Evolutionary conservation across 768 basidiomycete genomes (phyloP), one percentile per base, ranked within the genome.

Genomic region (Rhodotorula toruloides): DNA sequence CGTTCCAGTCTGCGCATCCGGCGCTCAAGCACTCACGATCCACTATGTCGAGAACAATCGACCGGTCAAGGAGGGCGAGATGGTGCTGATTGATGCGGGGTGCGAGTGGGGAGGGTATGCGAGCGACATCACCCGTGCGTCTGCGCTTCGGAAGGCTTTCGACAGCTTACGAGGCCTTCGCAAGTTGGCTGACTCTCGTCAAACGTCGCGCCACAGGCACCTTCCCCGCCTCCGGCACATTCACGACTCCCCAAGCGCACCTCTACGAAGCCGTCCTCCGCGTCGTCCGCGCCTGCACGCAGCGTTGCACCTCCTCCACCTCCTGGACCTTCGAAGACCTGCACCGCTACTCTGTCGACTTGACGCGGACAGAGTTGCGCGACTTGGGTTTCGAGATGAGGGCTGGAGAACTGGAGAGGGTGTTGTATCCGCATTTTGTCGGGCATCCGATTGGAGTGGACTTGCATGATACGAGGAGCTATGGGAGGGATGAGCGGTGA

Each of bases 1-100:
- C 76, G 93, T 99, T 2, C 96, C 96, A 19, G 96, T 99, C 10
- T 90, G 97, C 40, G 94, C 91, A 10, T 92, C 91, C 2, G 96
- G 96, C 36, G 82, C 88, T 4, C 96, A 97, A 74, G 86, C 90
- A 13, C 81, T 96, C 1, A 86, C 89, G 47, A 91, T 99, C 67
- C 96, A 99, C 74, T 98, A 98, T 76, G 94, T 91, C 1, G 83
- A 87, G 25, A 98, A 98, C 77, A 86, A 94, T 76, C 88, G 89
- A 63, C 72, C 88, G 27, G 78, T 93, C 14, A 80, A 81, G 46
- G 78, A 84, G 2, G 84, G 81, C 27, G 92, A 98, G 72, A 80
- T 67, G 21, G 70, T 76, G 17, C 58, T 74, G 44, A 48, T 74
- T n/a, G 74, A 76, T 39, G 74, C 74, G 11, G 74, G 64, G 17